These are phyloP conservation scores for Lizonia empirigonia DNA, from an alignment of 2,329 filamentous ascomycete genomes.

Conservation along the genomic window DNA sequence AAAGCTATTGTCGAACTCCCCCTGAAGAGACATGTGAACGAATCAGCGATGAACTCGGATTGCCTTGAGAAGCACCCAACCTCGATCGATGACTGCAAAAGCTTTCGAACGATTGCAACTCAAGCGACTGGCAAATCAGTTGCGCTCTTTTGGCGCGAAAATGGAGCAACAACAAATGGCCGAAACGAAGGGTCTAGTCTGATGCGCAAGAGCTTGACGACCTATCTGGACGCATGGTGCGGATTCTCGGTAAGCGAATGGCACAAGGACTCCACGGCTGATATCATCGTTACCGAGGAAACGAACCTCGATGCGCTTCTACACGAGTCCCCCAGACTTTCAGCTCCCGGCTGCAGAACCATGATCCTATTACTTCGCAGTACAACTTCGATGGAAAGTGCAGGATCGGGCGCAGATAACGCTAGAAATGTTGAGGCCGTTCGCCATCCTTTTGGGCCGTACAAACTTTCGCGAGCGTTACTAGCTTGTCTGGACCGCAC, in stretches of 20 bases:
- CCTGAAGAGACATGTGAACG: constrained; percentile 5
- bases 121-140: neutral
- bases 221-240: constrained; percentile 28
- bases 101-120: neutral
- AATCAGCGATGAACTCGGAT: neutral
- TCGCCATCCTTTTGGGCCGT: constrained; percentile 48
- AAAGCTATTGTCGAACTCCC: constrained; percentile 9
- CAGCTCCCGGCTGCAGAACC: neutral
- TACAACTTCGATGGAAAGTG: neutral
- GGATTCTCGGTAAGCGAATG: constrained; percentile 11
- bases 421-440: constrained; percentile 42
- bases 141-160: neutral
- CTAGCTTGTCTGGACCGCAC: constrained; percentile 33
- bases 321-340: neutral
- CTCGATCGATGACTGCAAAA: neutral
- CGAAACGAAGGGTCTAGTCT: constrained; percentile 5
- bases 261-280: neutral
- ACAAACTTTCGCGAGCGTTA: constrained; percentile 47
- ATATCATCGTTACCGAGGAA: constrained; percentile 10
- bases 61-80: too few relatives aligned
- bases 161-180: neutral
- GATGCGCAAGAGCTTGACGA: constrained; percentile 8
- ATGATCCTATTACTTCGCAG: constrained; percentile 6
- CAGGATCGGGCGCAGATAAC: neutral
- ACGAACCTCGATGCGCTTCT: neutral